Percentiles rank a stretch among this genome's conserved stretches.
Evolutionary conservation across 306 rosid species (phyloP).

Genomic region (Sophora flavescens): DNA sequence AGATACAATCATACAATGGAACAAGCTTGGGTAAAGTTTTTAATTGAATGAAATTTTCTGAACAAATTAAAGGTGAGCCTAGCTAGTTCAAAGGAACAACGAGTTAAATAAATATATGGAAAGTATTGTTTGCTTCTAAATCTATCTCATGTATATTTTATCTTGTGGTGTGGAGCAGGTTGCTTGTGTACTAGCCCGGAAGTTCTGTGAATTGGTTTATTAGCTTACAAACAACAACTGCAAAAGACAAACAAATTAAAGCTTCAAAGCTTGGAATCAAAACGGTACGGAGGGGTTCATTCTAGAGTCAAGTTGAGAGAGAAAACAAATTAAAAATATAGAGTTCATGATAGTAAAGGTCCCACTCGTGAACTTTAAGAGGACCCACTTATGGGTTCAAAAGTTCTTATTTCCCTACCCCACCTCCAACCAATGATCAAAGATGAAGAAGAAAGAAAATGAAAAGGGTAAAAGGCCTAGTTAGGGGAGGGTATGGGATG

Average conservation of each 20-base stretch:
- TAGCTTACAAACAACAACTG: conserved; percentile 64
- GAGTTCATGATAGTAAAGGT: conserved; percentile 41
- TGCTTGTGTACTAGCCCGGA: conserved; percentile 57
- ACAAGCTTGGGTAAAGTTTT: conserved; percentile 29
- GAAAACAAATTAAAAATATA: not conserved
- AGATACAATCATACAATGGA: not conserved
- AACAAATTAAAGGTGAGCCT: conserved; percentile 6
- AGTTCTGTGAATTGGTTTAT: conserved; percentile 50
- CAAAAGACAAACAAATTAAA: conserved; percentile 46
- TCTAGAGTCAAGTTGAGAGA: conserved; percentile 42
- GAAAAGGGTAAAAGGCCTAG: conserved; percentile 16
- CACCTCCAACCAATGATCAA: conserved; percentile 45
- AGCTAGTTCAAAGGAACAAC: conserved; percentile 15
- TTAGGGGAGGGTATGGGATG: not conserved
- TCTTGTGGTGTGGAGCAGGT: conserved; percentile 53
- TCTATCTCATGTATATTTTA: conserved; percentile 34
- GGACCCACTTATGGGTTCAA: conserved; percentile 47
- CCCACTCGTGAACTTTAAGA: conserved; percentile 50
- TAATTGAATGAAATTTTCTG: conserved; percentile 20
- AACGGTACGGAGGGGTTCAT: conserved; percentile 23
- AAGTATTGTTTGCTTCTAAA: conserved; percentile 60
- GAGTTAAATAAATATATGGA: conserved; percentile 33
- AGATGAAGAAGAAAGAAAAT: conserved; percentile 30
- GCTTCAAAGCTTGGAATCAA: conserved; percentile 50
- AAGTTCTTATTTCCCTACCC: conserved; percentile 41